A percentile compares a stretch with the other conserved stretches of the same genome.
Conservation (phyloP, 2,329 filamentous ascomycete species). For the Fusarium austroafricanum region DNA sequence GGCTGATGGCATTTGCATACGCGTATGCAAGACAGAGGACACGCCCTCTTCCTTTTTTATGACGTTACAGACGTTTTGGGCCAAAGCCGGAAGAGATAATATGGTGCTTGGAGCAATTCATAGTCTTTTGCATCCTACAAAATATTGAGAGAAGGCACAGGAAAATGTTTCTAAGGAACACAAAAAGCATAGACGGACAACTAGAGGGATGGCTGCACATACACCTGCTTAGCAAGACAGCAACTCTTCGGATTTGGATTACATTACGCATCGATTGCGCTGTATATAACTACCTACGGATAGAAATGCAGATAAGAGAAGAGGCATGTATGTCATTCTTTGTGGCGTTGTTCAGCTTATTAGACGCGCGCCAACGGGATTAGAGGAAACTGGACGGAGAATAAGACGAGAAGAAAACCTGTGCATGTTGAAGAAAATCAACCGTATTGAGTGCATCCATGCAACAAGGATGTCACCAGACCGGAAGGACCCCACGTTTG, state of each 20-base stretch:
- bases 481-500: background rate
- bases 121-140: background rate
- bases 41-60: slow-evolving; percentile 3
- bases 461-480: background rate
- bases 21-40: background rate
- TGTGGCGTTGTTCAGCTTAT: slow-evolving; percentile 15
- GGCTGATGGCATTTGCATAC: slow-evolving; percentile 1
- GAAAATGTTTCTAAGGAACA: background rate
- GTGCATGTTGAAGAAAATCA: background rate
- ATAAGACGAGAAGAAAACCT: background rate
- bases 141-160: background rate
- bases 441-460: background rate
- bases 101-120: slow-evolving; percentile 15
- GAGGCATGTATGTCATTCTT: slow-evolving; percentile 9
- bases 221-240: background rate
- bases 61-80: background rate
- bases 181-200: background rate
- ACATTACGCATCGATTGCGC: background rate
- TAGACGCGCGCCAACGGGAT: slow-evolving; percentile 34
- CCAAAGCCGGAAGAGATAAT: slow-evolving; percentile 4
- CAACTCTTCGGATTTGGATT: background rate
- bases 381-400: background rate
- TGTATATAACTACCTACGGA: background rate
- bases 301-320: slow-evolving; percentile 15
- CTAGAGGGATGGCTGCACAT: background rate